Base-by-base conservation (phyloP, 139 green algal genomes). In the Coelastrella sp. region DNA sequence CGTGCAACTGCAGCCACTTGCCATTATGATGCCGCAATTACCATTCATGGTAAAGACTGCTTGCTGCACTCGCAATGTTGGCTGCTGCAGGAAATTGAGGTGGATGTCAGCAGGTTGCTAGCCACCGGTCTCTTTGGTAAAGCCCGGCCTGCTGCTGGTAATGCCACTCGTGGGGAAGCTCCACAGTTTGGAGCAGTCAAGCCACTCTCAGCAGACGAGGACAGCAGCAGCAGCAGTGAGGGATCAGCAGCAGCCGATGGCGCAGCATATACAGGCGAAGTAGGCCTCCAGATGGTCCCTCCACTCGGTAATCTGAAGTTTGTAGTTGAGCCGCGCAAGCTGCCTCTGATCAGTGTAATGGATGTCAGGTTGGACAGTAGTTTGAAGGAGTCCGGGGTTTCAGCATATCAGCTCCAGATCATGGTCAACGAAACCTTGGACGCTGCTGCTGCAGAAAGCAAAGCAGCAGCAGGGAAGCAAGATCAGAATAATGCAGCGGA, bases 61-160 rank as follows among this genome's bases (percentile, higher is more conserved):
- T 47, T 32, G 32, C 47, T 60, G 76, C 76, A 11, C 61, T 22
- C 59, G 76, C 76, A 11, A 10, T 8, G 7, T 8, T 14, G 22
- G 32, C 20, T 82, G 76, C 65, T 58, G 54, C 68, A 89, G 65
- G 94, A 97, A 32, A 97, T 98, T 59, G 96, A 98, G 86, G 91
- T 85, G 11, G 96, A 98, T 78, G 91, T 94, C 5, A 60, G 92
- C 57, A 89, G 92, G 2, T 91, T 98, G 85, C 94, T 96, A 22
- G 75, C 85, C 64, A 98, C 96, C 54, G 96, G 96, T 20, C 89
- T 98, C 13, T 98, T 98, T 85, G 87, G 90, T 64, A 92, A 90
- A 32, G 95, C 92, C 0, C 88, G 88, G 0, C 95, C 95, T 0
- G 65, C 77, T 32, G 91, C 90, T 73, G 64, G 71, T 22, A 75